phyloP scores from a whole-genome alignment of 768 basidiomycete species.

The Krasilnikovozyma curviuscula region DNA sequence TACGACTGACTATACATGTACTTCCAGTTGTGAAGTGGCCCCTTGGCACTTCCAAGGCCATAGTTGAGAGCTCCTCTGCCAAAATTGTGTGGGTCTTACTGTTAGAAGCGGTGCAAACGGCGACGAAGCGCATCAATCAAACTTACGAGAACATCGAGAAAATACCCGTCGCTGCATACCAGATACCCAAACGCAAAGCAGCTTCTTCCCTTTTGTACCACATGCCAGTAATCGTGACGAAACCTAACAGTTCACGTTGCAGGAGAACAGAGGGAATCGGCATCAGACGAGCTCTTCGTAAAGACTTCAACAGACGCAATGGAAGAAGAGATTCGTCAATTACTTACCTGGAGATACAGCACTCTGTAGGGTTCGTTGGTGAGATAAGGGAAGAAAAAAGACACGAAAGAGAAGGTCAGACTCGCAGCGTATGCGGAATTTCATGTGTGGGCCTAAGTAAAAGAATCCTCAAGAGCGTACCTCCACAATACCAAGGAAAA shows the following conservation, averaged over 20 bases:
- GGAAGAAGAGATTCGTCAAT: no score
- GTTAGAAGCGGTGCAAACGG: no score
- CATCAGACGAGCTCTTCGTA: neutral
- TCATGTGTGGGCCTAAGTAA: no score
- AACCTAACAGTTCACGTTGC: no score
- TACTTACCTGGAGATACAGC: no score
- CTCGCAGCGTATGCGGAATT: no score
- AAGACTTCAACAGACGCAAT: no score
- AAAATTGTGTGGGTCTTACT: no score
- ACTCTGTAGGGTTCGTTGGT: neutral
- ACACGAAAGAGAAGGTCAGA: neutral
- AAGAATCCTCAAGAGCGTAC: no score
- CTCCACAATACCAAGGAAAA: constrained; percentile 23
- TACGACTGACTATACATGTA: constrained; percentile 15
- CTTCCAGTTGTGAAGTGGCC: constrained; percentile 22
- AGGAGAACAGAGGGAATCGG: constrained; percentile 18
- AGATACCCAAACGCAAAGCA: constrained; percentile 19
- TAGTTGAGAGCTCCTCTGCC: constrained; percentile 27
- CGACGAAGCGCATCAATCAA: no score
- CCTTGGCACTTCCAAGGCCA: constrained; percentile 21
- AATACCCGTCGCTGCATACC: constrained; percentile 20
- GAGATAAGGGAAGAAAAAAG: neutral
- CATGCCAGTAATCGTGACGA: constrained; percentile 25
- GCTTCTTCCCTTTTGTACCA: constrained; percentile 28
- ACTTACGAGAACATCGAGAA: constrained; percentile 27